Evolutionary conservation across 768 basidiomycete genomes (phyloP).

Genomic region (Leccinum rimulosum): DNA sequence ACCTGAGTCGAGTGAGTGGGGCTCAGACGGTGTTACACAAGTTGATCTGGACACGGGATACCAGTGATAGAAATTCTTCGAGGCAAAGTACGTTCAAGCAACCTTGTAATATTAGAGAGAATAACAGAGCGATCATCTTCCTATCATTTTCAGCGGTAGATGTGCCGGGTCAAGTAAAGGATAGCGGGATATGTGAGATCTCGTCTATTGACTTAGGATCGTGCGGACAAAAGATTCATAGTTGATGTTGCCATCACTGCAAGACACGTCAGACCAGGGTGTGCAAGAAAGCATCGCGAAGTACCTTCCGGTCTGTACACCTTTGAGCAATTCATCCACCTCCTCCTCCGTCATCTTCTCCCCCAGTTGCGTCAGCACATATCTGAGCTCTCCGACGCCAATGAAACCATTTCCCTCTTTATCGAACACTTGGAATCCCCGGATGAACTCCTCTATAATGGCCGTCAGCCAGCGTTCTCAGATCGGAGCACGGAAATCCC

Average conservation of each 20-base stretch:
- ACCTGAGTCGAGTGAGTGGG: background rate
- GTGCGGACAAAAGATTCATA: constrained; percentile 97
- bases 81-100: background rate
- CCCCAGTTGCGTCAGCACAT: constrained; percentile 92
- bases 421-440: constrained; percentile 99
- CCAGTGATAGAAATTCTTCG: background rate
- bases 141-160: background rate
- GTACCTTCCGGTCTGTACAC: constrained; percentile 87
- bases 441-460: constrained; percentile 92
- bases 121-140: background rate
- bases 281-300: constrained; percentile 30
- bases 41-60: background rate
- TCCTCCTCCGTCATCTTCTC: constrained; percentile 99
- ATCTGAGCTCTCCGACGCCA: constrained; percentile 63
- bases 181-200: background rate
- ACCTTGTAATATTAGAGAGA: background rate
- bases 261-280: constrained; percentile 1
- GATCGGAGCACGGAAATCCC: background rate
- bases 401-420: constrained; percentile 73
- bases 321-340: constrained; percentile 96
- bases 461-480: background rate
- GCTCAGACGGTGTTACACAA: background rate
- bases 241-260: constrained; percentile 93
- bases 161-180: background rate
- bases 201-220: constrained; percentile 76